Base-by-base conservation (phyloP, 768 basidiomycete species). In the Kwoniella dejecticola region DNA sequence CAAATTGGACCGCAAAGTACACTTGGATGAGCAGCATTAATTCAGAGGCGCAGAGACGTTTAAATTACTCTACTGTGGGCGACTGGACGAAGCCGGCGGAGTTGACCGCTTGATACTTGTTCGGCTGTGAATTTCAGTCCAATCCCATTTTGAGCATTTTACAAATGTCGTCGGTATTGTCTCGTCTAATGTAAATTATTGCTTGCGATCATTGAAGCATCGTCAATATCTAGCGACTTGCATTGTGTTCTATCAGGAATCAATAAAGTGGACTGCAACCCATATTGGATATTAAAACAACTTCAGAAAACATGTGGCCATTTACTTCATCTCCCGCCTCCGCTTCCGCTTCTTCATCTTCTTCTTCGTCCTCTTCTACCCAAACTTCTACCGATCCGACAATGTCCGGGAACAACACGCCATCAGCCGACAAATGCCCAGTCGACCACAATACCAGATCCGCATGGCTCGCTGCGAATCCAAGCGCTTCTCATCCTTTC, bases 401-500 rank as follows among this genome's bases (percentile, higher is more conserved):
- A 6, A 29, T 36, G 3, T 38, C 52, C 26, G 44, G 42, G 2
- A 21, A 36, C 15, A 36, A 7, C 7, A 15, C 15, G 15, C 33
- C 36, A 24, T 36, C 52, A 54, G 65, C 68, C 6, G 77, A 78
- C 54, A 69, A 79, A 60, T 90, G 88, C 74, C 88, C 88, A 1
- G 87, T 90, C 46, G 86, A 88, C 79, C 85, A 88, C 74, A 76
- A 72, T 13, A 74, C 84, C 0, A 81, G 83, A 45, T 77, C 82
- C 19, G 75, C 81, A 52, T 85, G 84, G 83, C 71, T 81, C 17
- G 60, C 36, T 40, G 52, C 60, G 3, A 26, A 57, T 11, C 29
- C 47, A n/a, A 21, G 31, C 40, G 29, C 46, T 42, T 64, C 67
- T 17, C 62, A 67, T 42, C 62, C 60, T 52, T 62, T 67, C 47